Percentiles rank a stretch among this genome's conserved stretches.
These are phyloP conservation scores for Paramarasmius palmivorus DNA, from an alignment of 1,284 basidiomycete genomes.

Conservation along the genomic window DNA sequence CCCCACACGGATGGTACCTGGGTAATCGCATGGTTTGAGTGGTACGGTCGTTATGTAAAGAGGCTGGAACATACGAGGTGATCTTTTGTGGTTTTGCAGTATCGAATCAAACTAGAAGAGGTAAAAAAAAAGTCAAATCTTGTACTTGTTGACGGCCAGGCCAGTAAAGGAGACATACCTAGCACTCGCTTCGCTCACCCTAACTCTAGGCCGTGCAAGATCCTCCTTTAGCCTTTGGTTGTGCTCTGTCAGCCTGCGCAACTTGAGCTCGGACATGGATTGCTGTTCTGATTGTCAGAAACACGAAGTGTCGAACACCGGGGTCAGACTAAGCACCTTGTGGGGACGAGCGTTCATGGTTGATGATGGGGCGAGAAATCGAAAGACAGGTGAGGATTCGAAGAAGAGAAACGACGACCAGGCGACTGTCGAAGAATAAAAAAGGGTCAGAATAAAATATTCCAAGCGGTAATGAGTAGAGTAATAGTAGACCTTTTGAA, in stretches of 20 bases:
- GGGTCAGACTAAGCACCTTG: slow-evolving; percentile 31
- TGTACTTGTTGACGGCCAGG: slow-evolving; percentile 10
- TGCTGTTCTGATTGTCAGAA: slow-evolving; percentile 46
- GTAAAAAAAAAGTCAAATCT: neutral
- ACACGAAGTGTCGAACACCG: neutral
- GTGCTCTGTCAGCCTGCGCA: slow-evolving; percentile 90
- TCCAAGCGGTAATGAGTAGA: slow-evolving; percentile 6
- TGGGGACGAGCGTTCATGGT: slow-evolving; percentile 50
- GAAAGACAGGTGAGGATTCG: slow-evolving; percentile 15
- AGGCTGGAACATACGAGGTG: slow-evolving; percentile 62
- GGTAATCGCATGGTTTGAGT: slow-evolving; percentile 14
- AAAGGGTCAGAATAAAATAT: slow-evolving; percentile 22
- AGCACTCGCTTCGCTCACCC: slow-evolving; percentile 89
- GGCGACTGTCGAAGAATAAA: slow-evolving; percentile 5
- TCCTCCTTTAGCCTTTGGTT: slow-evolving; percentile 92
- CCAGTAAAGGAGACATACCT: slow-evolving; percentile 54
- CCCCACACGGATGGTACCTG: slow-evolving; percentile 93
- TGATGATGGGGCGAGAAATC: slow-evolving; percentile 18
- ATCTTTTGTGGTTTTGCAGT: slow-evolving; percentile 89
- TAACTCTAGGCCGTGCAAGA: slow-evolving; percentile 81
- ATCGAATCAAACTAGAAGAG: slow-evolving; percentile 77
- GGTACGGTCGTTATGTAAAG: slow-evolving; percentile 16
- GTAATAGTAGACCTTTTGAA: slow-evolving; percentile 9
- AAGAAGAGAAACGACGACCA: slow-evolving; percentile 14
- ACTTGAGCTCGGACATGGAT: slow-evolving; percentile 96